phyloP scores from a whole-genome alignment of 208 protist genomes.

The Crithidia sp. region DNA sequence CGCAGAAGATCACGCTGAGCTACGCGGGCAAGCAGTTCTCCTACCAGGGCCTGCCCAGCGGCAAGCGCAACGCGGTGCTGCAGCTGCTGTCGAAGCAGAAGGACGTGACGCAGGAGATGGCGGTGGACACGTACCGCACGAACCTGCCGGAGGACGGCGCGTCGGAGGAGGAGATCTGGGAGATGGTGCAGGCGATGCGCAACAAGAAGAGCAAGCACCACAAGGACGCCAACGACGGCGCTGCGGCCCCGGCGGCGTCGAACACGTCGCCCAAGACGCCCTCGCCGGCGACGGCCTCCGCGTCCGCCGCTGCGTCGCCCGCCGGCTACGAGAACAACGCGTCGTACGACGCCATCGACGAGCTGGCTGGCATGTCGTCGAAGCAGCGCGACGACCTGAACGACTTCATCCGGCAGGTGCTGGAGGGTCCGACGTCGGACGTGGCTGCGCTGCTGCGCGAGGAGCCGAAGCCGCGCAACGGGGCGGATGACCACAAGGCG shows the following conservation, averaged over 20 bases:
- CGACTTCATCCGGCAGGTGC: conserved; percentile 79
- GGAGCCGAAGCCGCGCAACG: conserved; percentile 29
- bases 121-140: conserved; percentile 65
- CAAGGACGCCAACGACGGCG: conserved; percentile 17
- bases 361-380: conserved; percentile 58
- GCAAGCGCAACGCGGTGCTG: conserved; percentile 69
- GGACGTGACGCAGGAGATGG: conserved; percentile 50
- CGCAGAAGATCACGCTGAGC: conserved; percentile 64
- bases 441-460: conserved; percentile 44
- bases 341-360: conserved; percentile 42
- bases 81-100: conserved; percentile 75
- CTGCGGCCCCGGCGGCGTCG: neutral
- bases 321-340: conserved; percentile 4
- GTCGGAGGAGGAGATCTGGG: conserved; percentile 66
- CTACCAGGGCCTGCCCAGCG: conserved; percentile 74
- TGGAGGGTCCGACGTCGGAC: conserved; percentile 57
- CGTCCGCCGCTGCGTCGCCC: conserved; percentile 2
- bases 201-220: conserved; percentile 34
- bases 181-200: conserved; percentile 45
- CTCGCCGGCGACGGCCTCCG: neutral
- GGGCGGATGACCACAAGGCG: conserved; percentile 46
- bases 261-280: conserved; percentile 7
- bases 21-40: conserved; percentile 76
- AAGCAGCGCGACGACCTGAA: conserved; percentile 73
- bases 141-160: conserved; percentile 61